Conservation (phyloP, 495 filamentous ascomycete species). For the Daldinia decipiens region DNA sequence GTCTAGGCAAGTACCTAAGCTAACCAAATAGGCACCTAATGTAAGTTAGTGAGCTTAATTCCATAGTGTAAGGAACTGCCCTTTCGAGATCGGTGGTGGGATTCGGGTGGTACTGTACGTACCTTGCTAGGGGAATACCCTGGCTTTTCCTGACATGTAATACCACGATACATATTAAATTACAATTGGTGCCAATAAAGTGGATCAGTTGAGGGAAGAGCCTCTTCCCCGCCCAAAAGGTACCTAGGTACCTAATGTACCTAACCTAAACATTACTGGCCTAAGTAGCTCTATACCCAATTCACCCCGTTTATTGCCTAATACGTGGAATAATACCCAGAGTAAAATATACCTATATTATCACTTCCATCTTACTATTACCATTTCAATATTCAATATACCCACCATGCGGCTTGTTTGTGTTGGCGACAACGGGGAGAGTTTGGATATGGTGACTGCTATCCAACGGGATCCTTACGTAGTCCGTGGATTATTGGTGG, state of each 20-base stretch:
- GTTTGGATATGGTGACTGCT: conserved; percentile 2
- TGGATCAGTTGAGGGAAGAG: neutral
- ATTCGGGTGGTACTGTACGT: neutral
- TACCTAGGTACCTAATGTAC: no score
- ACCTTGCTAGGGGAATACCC: neutral
- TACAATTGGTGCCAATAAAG: neutral
- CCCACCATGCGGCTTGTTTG: conserved; percentile 1
- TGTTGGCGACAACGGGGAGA: neutral
- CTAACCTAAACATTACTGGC: no score
- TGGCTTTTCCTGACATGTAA: neutral
- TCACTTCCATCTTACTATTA: no score
- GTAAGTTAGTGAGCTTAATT: neutral
- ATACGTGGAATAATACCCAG: neutral
- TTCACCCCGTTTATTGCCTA: neutral
- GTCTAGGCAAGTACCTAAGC: no score
- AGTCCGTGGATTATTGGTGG: neutral
- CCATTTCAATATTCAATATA: neutral
- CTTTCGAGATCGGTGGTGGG: neutral
- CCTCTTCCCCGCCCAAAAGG: neutral
- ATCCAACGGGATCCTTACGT: neutral
- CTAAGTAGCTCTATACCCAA: neutral
- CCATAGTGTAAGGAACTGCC: neutral
- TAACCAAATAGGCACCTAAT: no score
- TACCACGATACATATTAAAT: neutral
- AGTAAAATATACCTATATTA: no score